Evolutionary conservation across 1,284 basidiomycete genomes (phyloP), one percentile per base, ranked within the genome.

Genomic region (Pseudozyma flocculosa): DNA sequence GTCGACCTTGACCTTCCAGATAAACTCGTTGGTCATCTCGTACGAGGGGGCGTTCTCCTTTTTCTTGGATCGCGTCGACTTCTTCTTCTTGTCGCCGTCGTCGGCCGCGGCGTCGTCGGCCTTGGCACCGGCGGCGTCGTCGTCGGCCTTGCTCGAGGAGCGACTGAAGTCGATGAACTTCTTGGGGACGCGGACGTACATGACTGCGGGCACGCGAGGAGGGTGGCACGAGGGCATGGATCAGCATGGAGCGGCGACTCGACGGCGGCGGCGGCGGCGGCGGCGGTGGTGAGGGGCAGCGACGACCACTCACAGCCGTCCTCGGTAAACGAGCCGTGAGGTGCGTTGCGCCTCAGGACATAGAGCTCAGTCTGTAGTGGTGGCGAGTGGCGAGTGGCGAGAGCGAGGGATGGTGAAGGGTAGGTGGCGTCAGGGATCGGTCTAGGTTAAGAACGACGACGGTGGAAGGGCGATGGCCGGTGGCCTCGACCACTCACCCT

Each of bases 141-240:
- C 65, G 18, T 69, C 68, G 18, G 56, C 57, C 21, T 53, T 26
- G 7, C 59, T 62, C 52, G 60, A 62, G 34, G 60, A 67, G 40
- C 70, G 68, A 50, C 54, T 59, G 53, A 73, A 73, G 66, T 73
- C 69, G 48, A 74, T 72, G 47, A 70, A 71, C 63, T 72, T 72
- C 58, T 71, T 70, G 24, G 72, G 72, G 36, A 72, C 50, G 45
- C 68, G 54, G 50, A 74, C 48, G 61, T 74, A 74, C 60, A 74
- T 61, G 65, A 61, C 54, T 58, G 42, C 41, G 15, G 50, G 29
- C 14, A n/a, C 15, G 40, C 19, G 34, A 22, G 17, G 26, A 19
- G 14, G 40, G 14, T 24, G 34, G 42, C 26, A 29, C 26, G 26
- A 29, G 26, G 26, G 26, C 26, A 29, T 7, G 26, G 5, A 11